Conservation (phyloP, 805 yeast genomes). For the Saturnispora dispora region DNA sequence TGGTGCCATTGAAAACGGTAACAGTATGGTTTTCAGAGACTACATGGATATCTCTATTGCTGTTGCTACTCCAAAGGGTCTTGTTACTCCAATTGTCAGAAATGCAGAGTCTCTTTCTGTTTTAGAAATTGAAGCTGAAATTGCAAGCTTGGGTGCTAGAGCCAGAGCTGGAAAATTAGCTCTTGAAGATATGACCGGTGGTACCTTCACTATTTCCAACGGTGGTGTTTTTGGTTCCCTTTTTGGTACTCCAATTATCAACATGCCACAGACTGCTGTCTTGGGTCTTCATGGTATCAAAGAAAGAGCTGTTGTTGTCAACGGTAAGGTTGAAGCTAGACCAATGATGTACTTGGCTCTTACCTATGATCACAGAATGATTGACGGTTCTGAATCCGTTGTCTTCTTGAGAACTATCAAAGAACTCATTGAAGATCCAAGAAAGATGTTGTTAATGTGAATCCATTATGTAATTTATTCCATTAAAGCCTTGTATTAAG, state of each 20-base stretch:
- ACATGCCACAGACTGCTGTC: conserved; percentile 97
- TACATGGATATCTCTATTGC: conserved; percentile 94
- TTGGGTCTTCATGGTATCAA: conserved; percentile 95
- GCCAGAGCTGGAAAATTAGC: conserved; percentile 97
- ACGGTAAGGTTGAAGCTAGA: conserved; percentile 92
- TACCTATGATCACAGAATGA: conserved; percentile 95
- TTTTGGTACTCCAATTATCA: conserved; percentile 97
- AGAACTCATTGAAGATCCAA: conserved; percentile 97
- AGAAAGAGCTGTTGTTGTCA: conserved; percentile 85
- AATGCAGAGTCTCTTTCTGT: conserved; percentile 88
- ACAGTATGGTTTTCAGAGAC: conserved; percentile 92
- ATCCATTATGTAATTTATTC: not conserved
- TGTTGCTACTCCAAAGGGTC: conserved; percentile 98
- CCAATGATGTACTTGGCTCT: conserved; percentile 99
- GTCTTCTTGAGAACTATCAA: conserved; percentile 90
- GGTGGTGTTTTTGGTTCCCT: conserved; percentile 99
- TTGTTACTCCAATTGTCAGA: conserved; percentile 96
- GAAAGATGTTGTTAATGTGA: conserved; percentile 76
- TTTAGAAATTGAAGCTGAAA: conserved; percentile 84
- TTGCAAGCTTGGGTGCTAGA: conserved; percentile 69
- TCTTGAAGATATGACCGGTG: conserved; percentile 98
- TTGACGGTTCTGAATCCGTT: conserved; percentile 98
- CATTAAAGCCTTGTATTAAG: not conserved
- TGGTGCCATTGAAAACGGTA: conserved; percentile 86
- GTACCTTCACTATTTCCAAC: conserved; percentile 97